A percentile compares a stretch with the other conserved stretches of the same genome.
Conservation (phyloP, 306 rosid species). For the Gastrolobium bilobum region DNA sequence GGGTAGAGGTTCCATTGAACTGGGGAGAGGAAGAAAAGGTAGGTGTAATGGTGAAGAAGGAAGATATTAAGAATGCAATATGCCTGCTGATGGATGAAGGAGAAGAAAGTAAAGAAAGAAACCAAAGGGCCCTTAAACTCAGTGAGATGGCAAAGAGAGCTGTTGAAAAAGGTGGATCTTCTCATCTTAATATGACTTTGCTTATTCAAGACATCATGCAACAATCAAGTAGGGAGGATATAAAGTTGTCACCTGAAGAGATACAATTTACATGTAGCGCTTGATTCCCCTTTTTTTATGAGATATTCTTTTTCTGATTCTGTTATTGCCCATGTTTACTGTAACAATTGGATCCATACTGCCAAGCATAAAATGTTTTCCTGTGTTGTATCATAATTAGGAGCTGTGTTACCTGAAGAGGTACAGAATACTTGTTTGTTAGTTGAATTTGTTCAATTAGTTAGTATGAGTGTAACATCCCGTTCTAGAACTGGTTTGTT, state of each 20-base stretch:
- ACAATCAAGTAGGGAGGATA: conserved; percentile 23
- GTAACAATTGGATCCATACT: background rate
- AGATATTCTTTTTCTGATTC: background rate
- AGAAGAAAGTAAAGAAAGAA: conserved; percentile 55
- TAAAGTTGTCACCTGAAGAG: conserved; percentile 21
- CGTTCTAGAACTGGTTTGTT: too few species aligned
- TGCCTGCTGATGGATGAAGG: conserved; percentile 54
- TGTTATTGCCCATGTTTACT: background rate
- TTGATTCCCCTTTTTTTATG: background rate
- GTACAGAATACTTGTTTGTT: too few species aligned
- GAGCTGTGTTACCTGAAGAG: too few species aligned
- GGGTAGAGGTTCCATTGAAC: conserved; percentile 40
- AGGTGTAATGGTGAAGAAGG: conserved; percentile 52
- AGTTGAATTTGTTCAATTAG: too few species aligned
- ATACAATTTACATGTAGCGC: background rate
- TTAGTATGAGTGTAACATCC: too few species aligned
- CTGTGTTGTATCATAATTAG: background rate
- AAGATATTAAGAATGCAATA: conserved; percentile 55
- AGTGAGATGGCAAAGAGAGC: conserved; percentile 57
- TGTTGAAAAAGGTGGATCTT: conserved; percentile 62
- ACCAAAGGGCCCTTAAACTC: conserved; percentile 48
- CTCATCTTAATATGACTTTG: conserved; percentile 48
- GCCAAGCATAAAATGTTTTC: background rate
- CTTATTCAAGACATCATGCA: conserved; percentile 56
- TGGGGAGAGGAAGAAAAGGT: conserved; percentile 58